Evolutionary conservation across 257 asterid genomes (phyloP).

Genomic region (Haberlea rhodopensis): DNA sequence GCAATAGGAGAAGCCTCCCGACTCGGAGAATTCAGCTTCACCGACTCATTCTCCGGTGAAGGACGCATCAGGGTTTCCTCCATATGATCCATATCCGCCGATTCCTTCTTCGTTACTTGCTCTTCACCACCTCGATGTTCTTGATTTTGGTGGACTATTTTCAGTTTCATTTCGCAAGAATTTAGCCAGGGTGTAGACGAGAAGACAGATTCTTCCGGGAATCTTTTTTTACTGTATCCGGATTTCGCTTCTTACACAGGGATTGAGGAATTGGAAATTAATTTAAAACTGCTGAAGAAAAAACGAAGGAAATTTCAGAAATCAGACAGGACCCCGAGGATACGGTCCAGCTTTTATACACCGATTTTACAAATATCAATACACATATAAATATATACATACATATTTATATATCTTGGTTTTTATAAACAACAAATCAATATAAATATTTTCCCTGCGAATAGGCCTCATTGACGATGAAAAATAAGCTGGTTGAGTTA

Average conservation of each 20-base stretch:
- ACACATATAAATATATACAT: too few relatives aligned
- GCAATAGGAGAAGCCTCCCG: constrained; percentile 22
- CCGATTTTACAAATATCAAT: too few relatives aligned
- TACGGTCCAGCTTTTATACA: too few relatives aligned
- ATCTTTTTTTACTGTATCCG: background rate
- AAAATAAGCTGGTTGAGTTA: too few relatives aligned
- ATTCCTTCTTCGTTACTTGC: constrained; percentile 25
- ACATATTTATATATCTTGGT: too few relatives aligned
- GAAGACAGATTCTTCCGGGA: background rate
- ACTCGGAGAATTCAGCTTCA: constrained; percentile 18
- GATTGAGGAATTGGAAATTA: too few relatives aligned
- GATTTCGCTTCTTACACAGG: background rate
- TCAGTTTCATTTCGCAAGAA: constrained; percentile 42
- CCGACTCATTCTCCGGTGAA: constrained; percentile 10
- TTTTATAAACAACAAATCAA: too few relatives aligned
- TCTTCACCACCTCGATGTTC: constrained; percentile 33
- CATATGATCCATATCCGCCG: constrained; percentile 22
- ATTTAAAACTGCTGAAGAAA: too few relatives aligned
- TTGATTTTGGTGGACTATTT: constrained; percentile 46
- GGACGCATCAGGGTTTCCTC: background rate
- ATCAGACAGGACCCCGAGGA: too few relatives aligned
- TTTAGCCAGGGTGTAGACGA: constrained; percentile 1
- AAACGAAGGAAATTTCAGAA: too few relatives aligned
- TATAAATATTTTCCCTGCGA: too few relatives aligned
- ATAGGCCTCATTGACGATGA: too few relatives aligned